Base-by-base conservation (phyloP, 2,329 filamentous ascomycete genomes). In the Capronia coronata region DNA sequence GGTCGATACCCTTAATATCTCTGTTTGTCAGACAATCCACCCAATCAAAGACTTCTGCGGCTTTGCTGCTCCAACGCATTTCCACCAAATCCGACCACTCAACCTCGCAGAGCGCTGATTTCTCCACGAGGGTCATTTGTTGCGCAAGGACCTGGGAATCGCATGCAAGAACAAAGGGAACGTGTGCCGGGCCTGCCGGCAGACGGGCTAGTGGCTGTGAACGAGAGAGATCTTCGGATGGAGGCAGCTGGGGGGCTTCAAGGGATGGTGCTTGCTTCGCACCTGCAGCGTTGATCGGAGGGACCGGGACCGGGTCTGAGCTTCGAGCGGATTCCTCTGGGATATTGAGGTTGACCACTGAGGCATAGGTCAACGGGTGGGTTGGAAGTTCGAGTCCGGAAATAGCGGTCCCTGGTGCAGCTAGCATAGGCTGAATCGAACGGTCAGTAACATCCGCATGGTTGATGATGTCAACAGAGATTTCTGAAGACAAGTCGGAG, bases 81-180 rank as follows among this genome's bases (percentile, higher is more conserved):
- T 81, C 77, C 43, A 84, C 78, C 23, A 84, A 66, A 55, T 83
- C 80, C 58, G 76, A 78, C 80, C 80, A 84, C 59, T 83, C 79
- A 47, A 84, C 75, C 58, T 83, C 80, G 52, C 79, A 79, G 21
- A 84, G 64, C 1, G 80, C 80, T 45, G 81, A 80, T 64, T 82
- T 80, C 60, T 84, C 80, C 37, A 84, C 74, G 52, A 84, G 68
- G 1, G 79, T 83, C 51, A 84, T 72, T 60, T 84, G 80, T 60
- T 83, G 75, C 1, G 80, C 79, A 45, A 84, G 70, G 3, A 75
- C 62, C 50, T 78, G 73, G 1, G 80, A 80, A 59, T 80, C 77
- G 50, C 77, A 81, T 1, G 78, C 76, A n/a, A 84, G 69, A 22
- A 83, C 67, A 59, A 83, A 84, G 0, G 80, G 79, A 18, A 82